These are phyloP conservation scores for Myxozyma udenii DNA, from an alignment of 805 yeast genomes.

Conservation along the genomic window DNA sequence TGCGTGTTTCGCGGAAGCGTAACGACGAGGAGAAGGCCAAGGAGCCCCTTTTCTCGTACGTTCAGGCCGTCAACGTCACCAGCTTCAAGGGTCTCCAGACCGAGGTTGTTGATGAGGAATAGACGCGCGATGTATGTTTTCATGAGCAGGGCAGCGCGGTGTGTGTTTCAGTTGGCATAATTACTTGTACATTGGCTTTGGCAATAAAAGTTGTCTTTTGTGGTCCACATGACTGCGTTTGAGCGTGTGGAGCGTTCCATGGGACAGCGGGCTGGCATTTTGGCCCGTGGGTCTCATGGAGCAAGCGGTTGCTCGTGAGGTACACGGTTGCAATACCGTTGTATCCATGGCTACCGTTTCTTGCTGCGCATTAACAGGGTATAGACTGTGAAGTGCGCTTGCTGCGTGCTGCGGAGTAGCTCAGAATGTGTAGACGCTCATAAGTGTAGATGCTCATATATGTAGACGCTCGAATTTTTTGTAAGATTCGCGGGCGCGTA, in stretches of 20 bases:
- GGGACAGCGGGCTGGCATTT: not conserved
- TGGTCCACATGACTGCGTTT: not conserved
- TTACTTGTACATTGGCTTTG: not conserved
- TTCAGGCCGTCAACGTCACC: constrained; percentile 94
- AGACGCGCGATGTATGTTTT: constrained; percentile 1
- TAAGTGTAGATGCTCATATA: too few species aligned
- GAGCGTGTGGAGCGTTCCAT: not conserved
- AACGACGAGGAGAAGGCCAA: constrained; percentile 99
- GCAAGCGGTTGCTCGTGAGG: too few species aligned
- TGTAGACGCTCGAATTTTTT: too few species aligned
- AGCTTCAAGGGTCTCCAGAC: constrained; percentile 97
- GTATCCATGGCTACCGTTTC: not conserved
- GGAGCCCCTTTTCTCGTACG: constrained; percentile 96
- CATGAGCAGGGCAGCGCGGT: too few species aligned
- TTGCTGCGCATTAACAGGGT: not conserved
- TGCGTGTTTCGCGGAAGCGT: constrained; percentile 98
- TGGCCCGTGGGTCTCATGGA: not conserved
- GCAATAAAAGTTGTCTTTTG: too few species aligned
- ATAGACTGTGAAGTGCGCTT: too few species aligned
- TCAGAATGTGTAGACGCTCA: too few species aligned
- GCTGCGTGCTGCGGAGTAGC: too few species aligned
- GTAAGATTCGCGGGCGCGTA: too few species aligned
- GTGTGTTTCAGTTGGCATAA: not conserved
- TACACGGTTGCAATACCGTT: too few species aligned
- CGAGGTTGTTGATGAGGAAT: constrained; percentile 76